A percentile compares a stretch with the other conserved stretches of the same genome.
phyloP scores from a whole-genome alignment of 805 yeast genomes.

The Saccharomycopsis sp. region DNA sequence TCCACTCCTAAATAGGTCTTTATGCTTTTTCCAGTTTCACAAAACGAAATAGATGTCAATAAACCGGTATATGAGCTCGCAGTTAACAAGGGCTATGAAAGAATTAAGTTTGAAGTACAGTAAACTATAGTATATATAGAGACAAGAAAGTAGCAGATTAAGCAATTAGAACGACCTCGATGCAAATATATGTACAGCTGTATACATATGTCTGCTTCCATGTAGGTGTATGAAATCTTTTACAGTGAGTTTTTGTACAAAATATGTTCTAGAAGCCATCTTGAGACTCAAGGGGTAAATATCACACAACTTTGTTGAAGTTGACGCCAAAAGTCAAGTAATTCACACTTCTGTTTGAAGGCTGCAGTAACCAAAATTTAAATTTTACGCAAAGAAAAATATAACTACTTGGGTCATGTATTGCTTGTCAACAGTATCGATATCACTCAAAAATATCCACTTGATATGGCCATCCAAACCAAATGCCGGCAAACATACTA shows the following conservation, averaged over 20 bases:
- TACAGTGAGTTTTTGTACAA: not conserved
- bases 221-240: not conserved
- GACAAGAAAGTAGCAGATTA: not conserved
- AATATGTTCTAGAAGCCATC: not conserved
- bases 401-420: too few relatives aligned
- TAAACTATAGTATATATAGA: too few relatives aligned
- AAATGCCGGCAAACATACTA: too few relatives aligned
- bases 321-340: not conserved
- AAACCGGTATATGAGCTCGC: too few relatives aligned
- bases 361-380: not conserved
- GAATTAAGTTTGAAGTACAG: too few relatives aligned
- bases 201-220: not conserved
- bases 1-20: too few relatives aligned
- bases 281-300: not conserved
- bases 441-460: too few relatives aligned
- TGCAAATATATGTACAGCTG: not conserved
- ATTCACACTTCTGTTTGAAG: not conserved
- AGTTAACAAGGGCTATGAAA: too few relatives aligned
- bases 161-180: not conserved
- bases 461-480: too few relatives aligned
- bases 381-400: not conserved
- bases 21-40: too few relatives aligned
- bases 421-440: too few relatives aligned
- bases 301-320: not conserved
- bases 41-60: too few relatives aligned